phyloP scores from a whole-genome alignment of 192 early-diverging fungal species.

The Rhizoclosmatium sp. region DNA sequence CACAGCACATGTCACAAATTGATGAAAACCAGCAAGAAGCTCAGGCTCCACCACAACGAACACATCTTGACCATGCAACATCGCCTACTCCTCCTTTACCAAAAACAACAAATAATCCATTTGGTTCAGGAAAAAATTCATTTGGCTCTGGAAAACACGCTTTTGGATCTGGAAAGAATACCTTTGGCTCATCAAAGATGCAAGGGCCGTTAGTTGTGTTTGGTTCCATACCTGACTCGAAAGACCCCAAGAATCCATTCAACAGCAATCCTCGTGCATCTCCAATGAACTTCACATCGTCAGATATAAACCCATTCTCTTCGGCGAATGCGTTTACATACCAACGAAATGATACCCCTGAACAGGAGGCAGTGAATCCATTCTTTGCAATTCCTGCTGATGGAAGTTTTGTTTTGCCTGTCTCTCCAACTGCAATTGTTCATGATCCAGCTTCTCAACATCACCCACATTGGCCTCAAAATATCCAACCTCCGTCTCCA shows the following conservation, averaged over 20 bases:
- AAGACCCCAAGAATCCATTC: conserved; percentile 37
- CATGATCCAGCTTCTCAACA: not conserved
- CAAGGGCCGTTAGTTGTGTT: conserved; percentile 36
- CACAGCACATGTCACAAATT: not conserved
- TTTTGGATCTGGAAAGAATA: conserved; percentile 4
- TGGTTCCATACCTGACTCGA: conserved; percentile 32
- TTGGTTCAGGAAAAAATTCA: not conserved
- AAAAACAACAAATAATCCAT: not conserved
- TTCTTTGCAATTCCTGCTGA: conserved; percentile 28
- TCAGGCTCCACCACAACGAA: not conserved
- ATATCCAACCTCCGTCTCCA: not conserved
- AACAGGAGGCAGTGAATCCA: conserved; percentile 19
- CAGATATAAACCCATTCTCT: conserved; percentile 29
- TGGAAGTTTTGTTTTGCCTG: not conserved
- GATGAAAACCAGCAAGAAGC: not conserved
- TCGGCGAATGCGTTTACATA: conserved; percentile 23
- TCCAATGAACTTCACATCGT: conserved; percentile 30
- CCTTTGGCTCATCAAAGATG: conserved; percentile 33
- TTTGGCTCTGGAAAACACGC: not conserved
- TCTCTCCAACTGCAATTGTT: not conserved
- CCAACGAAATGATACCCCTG: not conserved
- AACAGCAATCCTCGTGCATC: conserved; percentile 9
- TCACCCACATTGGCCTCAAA: not conserved
- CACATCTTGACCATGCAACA: not conserved
- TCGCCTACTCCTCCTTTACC: not conserved